A percentile compares a stretch with the other conserved stretches of the same genome.
These are phyloP conservation scores for Mucor lusitanicus DNA, from an alignment of 371 early-diverging fungal species.

Conservation along the genomic window DNA sequence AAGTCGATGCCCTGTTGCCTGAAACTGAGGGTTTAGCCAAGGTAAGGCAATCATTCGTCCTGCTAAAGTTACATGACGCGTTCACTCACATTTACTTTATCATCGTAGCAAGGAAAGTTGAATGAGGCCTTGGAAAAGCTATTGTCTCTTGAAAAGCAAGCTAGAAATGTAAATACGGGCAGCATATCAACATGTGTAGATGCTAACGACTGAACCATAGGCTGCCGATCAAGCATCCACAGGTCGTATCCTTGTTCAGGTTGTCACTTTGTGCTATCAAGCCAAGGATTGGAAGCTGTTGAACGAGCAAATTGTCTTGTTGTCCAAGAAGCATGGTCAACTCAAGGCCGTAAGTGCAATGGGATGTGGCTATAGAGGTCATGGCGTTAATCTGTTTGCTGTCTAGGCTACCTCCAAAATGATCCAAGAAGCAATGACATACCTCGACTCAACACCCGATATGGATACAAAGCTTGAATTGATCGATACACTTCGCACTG, in stretches of 20 bases:
- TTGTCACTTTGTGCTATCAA: constrained; percentile 75
- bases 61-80: neutral
- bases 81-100: neutral
- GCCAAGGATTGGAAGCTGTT: constrained; percentile 84
- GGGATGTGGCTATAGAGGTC: neutral
- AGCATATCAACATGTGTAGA: neutral
- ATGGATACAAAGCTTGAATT: constrained; percentile 84
- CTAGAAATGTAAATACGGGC: constrained; percentile 71
- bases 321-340: constrained; percentile 96
- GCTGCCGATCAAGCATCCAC: constrained; percentile 88
- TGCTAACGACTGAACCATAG: constrained; percentile 35
- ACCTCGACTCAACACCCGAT: constrained; percentile 82
- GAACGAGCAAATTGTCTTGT: constrained; percentile 85
- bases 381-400: neutral
- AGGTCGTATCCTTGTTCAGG: constrained; percentile 80
- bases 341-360: constrained; percentile 75
- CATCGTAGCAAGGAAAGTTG: constrained; percentile 65
- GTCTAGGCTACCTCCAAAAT: constrained; percentile 90
- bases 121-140: constrained; percentile 84
- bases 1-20: constrained; percentile 78
- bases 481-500: constrained; percentile 91
- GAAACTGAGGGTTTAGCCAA: constrained; percentile 75
- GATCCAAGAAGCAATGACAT: constrained; percentile 93
- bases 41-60: constrained; percentile 36
- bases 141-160: constrained; percentile 84